Percentiles rank a stretch among this genome's conserved stretches.
These are phyloP conservation scores for Carex kokanica DNA, from an alignment of 176 grass and related monocot genomes.

Conservation along the genomic window DNA sequence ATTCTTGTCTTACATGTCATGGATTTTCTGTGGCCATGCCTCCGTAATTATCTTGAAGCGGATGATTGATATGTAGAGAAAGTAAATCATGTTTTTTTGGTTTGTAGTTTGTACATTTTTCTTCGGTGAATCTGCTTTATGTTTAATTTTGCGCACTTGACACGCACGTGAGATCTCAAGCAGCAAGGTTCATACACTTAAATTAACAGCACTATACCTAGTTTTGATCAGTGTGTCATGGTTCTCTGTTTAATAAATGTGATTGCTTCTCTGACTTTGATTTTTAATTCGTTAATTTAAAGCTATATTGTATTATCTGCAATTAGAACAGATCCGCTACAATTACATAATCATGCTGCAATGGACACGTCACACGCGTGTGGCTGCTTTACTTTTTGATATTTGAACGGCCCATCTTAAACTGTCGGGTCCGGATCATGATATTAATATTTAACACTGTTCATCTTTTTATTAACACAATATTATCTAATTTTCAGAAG, in stretches of 20 bases:
- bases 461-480: no score
- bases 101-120: background rate
- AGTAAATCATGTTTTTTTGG: background rate
- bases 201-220: background rate
- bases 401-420: no score
- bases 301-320: background rate
- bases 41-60: background rate
- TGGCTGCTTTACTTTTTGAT: no score
- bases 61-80: background rate
- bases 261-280: background rate
- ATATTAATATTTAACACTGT: no score
- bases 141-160: background rate
- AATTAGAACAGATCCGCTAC: background rate
- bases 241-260: background rate
- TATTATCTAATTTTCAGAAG: no score
- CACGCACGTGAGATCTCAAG: background rate
- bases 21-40: background rate
- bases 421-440: no score
- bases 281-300: background rate
- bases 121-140: background rate
- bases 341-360: no score
- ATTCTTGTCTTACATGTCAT: background rate
- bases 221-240: background rate
- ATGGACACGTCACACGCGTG: no score
- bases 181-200: no score